Percentiles rank a stretch among this genome's conserved stretches.
Evolutionary conservation across 176 grass and related monocot species (phyloP).

Genomic region (Eragrostis curvula): DNA sequence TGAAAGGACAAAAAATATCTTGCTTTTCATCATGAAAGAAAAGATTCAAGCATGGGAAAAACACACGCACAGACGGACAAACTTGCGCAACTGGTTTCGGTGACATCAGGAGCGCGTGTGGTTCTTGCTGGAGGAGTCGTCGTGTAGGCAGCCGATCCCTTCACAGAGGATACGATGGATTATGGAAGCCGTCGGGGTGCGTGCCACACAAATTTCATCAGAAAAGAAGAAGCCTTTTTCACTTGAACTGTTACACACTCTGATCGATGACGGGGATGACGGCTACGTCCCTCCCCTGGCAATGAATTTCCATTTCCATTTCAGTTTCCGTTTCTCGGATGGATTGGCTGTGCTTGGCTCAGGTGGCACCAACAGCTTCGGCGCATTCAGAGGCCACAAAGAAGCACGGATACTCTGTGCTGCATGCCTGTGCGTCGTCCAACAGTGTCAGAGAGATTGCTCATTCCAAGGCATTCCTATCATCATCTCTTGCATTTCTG

Average conservation of each 20-base stretch:
- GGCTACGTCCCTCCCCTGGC: conserved; percentile 32
- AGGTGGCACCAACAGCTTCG: conserved; percentile 5
- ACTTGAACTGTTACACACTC: background rate
- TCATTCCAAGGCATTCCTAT: background rate
- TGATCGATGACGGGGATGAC: conserved; percentile 33
- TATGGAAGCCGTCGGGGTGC: background rate
- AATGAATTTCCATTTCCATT: background rate
- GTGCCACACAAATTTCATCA: background rate
- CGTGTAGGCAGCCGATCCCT: too few species aligned
- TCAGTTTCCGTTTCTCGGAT: background rate
- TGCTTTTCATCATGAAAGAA: too few species aligned
- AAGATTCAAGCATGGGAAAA: too few species aligned
- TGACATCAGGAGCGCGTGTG: too few species aligned
- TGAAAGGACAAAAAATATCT: too few species aligned
- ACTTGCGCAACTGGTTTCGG: too few species aligned
- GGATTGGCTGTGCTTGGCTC: conserved; percentile 37
- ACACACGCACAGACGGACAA: too few species aligned
- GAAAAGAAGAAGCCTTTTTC: background rate
- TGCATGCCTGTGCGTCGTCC: too few species aligned
- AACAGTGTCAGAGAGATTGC: background rate
- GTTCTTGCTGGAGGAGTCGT: too few species aligned
- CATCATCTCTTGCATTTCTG: too few species aligned
- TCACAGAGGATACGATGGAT: too few species aligned
- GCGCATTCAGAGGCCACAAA: background rate
- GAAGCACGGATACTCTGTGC: too few species aligned